These are phyloP conservation scores for Sugiyamaella qingdaonensis DNA, from an alignment of 805 yeast genomes.

Conservation along the genomic window DNA sequence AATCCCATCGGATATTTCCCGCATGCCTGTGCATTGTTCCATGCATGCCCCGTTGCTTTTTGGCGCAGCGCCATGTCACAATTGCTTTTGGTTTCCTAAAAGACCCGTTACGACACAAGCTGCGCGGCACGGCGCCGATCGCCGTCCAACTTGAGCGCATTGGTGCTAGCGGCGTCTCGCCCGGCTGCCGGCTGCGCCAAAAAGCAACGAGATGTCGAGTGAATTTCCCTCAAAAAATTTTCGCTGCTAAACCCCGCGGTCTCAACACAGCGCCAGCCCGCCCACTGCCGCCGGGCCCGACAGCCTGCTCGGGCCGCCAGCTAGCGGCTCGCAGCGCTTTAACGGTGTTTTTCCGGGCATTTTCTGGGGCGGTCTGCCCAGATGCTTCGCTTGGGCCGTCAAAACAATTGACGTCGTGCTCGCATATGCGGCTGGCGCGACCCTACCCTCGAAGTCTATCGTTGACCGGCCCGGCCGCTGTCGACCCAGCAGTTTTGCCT, in stretches of 20 bases:
- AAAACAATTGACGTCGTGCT: no score
- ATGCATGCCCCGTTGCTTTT: neutral
- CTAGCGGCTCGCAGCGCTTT: no score
- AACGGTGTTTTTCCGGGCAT: no score
- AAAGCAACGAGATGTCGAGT: neutral
- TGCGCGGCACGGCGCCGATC: neutral
- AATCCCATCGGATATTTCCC: conserved; percentile 1
- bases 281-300: neutral
- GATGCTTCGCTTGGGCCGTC: no score
- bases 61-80: neutral
- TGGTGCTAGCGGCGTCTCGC: neutral
- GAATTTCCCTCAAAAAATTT: neutral
- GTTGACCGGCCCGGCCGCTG: neutral
- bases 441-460: neutral
- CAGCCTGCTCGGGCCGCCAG: no score
- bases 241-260: neutral
- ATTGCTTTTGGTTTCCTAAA: conserved; percentile 1
- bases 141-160: neutral
- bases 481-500: no score
- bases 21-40: neutral
- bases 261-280: neutral
- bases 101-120: neutral
- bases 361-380: no score
- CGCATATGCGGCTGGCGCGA: neutral
- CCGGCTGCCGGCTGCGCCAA: neutral